These are phyloP conservation scores for Casuarina cunninghamiana DNA, from an alignment of 306 rosid species.

Conservation along the genomic window DNA sequence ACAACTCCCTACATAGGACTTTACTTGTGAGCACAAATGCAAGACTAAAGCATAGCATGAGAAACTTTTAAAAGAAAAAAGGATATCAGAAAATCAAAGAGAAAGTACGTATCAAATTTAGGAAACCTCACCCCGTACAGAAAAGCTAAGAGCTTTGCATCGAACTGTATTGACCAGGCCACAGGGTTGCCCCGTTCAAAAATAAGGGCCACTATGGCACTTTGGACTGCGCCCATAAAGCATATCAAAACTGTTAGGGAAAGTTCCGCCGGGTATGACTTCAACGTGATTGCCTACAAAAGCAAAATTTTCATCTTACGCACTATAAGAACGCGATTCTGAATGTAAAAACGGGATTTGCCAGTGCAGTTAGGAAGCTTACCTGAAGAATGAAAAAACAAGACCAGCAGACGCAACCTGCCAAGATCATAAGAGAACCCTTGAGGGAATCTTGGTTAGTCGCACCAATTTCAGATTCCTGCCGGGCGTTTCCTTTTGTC, in stretches of 20 bases:
- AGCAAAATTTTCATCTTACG: background rate
- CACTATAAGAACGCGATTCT: no score
- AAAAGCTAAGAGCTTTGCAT: constrained; percentile 36
- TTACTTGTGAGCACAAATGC: background rate
- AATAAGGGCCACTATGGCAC: constrained; percentile 34
- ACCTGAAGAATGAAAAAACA: constrained; percentile 48
- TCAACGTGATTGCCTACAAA: constrained; percentile 47
- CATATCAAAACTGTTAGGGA: constrained; percentile 54
- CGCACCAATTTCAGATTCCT: constrained; percentile 17
- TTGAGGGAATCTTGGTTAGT: constrained; percentile 34
- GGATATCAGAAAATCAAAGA: background rate
- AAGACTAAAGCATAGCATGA: no score
- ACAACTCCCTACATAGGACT: constrained; percentile 47
- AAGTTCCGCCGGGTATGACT: constrained; percentile 53
- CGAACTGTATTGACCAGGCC: constrained; percentile 50
- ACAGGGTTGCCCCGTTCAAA: constrained; percentile 46
- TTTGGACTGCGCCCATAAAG: constrained; percentile 38
- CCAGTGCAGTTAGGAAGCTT: background rate
- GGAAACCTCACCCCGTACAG: constrained; percentile 42
- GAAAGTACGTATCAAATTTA: background rate
- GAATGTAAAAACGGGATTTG: no score
- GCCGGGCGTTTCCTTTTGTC: constrained; percentile 24
- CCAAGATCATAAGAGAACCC: constrained; percentile 47
- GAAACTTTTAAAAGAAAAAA: background rate
- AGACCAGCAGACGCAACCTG: constrained; percentile 55